Evolutionary conservation across 2,329 filamentous ascomycete species (phyloP).

Genomic region (Mycosphaerella sp.): DNA sequence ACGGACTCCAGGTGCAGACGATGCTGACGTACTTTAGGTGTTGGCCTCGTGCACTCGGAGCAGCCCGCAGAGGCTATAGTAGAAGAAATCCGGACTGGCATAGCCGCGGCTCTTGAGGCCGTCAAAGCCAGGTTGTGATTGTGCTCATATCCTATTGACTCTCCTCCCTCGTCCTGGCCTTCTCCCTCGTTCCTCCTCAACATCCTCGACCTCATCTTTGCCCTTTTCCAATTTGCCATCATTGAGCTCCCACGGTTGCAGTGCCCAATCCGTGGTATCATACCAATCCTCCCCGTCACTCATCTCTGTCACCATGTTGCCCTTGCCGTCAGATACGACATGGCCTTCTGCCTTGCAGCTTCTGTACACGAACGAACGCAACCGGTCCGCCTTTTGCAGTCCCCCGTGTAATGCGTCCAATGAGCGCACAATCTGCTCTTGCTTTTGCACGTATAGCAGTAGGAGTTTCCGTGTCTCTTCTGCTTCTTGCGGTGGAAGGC

Average conservation of each 20-base stretch:
- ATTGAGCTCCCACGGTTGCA: constrained; percentile 36
- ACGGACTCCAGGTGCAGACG: too few species aligned
- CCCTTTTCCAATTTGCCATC: constrained; percentile 71
- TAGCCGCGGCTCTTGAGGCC: background rate
- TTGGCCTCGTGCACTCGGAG: constrained; percentile 51
- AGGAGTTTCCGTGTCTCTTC: constrained; percentile 70
- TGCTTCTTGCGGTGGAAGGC: constrained; percentile 65
- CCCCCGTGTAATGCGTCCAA: constrained; percentile 62
- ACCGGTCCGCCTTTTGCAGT: constrained; percentile 64
- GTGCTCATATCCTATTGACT: constrained; percentile 25
- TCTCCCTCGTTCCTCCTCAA: constrained; percentile 27
- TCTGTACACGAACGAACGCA: constrained; percentile 63
- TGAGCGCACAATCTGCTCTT: constrained; percentile 73
- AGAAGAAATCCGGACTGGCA: constrained; percentile 35
- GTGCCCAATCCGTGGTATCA: constrained; percentile 70
- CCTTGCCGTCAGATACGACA: constrained; percentile 40
- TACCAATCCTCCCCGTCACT: constrained; percentile 89
- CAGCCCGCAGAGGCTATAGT: constrained; percentile 49
- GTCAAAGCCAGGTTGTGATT: constrained; percentile 1
- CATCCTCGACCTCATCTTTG: constrained; percentile 69
- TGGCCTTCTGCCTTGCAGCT: constrained; percentile 77
- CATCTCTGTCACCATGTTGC: constrained; percentile 51
- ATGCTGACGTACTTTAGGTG: constrained; percentile 23
- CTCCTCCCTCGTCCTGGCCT: constrained; percentile 20
- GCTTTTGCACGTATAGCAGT: constrained; percentile 74